Base-by-base conservation (phyloP, 108 stramenopile species). In the Nannochloropsis gaditana region DNA sequence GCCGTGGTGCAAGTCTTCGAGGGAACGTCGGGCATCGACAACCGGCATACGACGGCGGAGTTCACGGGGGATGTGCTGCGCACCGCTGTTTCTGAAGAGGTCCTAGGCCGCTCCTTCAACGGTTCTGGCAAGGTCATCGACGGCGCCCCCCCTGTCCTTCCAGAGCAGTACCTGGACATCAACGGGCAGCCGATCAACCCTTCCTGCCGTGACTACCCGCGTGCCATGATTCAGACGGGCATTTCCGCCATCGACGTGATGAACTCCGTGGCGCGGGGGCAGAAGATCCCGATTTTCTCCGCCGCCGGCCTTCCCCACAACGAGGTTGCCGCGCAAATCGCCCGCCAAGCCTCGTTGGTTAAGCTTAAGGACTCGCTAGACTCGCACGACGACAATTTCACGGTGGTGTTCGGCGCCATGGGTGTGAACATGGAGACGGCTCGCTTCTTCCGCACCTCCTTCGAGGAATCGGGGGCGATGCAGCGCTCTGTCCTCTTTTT, bases 371-470 rank as follows among this genome's bases (percentile, higher is more conserved):
- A 97, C 84, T 95, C 94, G 42, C 90, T 93, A 81, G 98, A 99
- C 92, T 88, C 93, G 42, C 98, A 99, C 91, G 96, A 97, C 87
- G 99, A 99, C 84, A 99, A 99, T 93, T 99, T 99, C 87, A 96
- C 97, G 84, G 96, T 99, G 90, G 97, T 97, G 11, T 99, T 99
- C 93, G 99, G 99, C 84, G 99, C 99, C 90, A 99, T 99, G 99
- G 99, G 99, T 87, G 99, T 99, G 45, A 99, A 99, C 92, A 98
- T 98, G 97, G 99, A 99, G 90, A 99, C 99, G 45, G 97, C 97
- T 45, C 96, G 99, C 43, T 98, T 96, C 93, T 98, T 98, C 92
- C 91, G 96, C 83, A 94, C 94, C 84, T 96, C 97, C 92, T 98
- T 98, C 93, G 96, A 96, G 91, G 96, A 98, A 90, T 93, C 93